Evolutionary conservation across 352 stramenopile genomes (phyloP).

Genomic region (Phytopythium litorale): DNA sequence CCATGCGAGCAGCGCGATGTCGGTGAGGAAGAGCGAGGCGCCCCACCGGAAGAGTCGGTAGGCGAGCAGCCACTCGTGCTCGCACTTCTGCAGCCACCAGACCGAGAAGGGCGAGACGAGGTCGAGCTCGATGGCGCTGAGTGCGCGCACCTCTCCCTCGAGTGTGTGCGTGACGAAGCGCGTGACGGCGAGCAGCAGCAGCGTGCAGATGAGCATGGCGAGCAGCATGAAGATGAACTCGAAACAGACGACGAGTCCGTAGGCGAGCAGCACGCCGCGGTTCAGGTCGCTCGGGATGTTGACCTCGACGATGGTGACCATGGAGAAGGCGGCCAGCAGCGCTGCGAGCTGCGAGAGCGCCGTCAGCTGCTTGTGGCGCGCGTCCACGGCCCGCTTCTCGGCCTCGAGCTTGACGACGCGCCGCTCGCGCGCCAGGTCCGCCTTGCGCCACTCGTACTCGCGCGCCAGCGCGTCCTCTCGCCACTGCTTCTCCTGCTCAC

Average conservation of each 20-base stretch:
- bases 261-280: constrained; percentile 50
- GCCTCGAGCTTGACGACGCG: constrained; percentile 73
- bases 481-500: constrained; percentile 79
- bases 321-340: constrained; percentile 66
- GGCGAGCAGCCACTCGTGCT: constrained; percentile 69
- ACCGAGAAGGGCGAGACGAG: constrained; percentile 59
- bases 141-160: constrained; percentile 50
- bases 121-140: constrained; percentile 58
- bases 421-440: constrained; percentile 65
- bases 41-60: constrained; percentile 60
- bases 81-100: constrained; percentile 69
- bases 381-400: constrained; percentile 76
- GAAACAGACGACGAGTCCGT: constrained; percentile 49
- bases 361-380: constrained; percentile 58
- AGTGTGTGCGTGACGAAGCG: constrained; percentile 78
- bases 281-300: constrained; percentile 40
- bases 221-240: constrained; percentile 79
- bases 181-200: constrained; percentile 72
- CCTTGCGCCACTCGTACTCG: constrained; percentile 61
- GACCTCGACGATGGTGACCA: constrained; percentile 75
- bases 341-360: constrained; percentile 59
- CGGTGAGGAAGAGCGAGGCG: constrained; percentile 58
- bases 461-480: constrained; percentile 67
- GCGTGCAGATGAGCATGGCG: constrained; percentile 62
- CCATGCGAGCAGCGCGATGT: constrained; percentile 53